A percentile compares a stretch with the other conserved stretches of the same genome.
phyloP scores from a whole-genome alignment of 768 basidiomycete species.

The Coprinellus micaceus region DNA sequence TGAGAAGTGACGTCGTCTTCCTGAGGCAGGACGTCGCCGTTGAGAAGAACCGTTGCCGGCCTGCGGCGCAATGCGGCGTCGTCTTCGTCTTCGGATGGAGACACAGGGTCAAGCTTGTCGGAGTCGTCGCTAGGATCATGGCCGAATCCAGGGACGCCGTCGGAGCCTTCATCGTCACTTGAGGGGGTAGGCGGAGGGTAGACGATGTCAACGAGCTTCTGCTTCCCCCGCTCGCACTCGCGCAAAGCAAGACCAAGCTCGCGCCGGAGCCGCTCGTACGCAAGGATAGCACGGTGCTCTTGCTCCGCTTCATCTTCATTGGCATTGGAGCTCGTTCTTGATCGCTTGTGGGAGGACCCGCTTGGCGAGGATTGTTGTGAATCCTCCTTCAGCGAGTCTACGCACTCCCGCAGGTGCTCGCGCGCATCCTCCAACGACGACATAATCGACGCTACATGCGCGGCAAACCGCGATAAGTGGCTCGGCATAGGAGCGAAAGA shows the following conservation, averaged over 20 bases:
- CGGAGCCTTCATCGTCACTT: constrained; percentile 36
- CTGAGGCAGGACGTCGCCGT: constrained; percentile 22
- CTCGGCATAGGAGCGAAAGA: constrained; percentile 77
- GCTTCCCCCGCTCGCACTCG: constrained; percentile 79
- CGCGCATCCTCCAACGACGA: constrained; percentile 69
- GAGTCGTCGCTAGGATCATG: constrained; percentile 55
- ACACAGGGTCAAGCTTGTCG: constrained; percentile 45
- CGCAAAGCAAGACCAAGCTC: constrained; percentile 76
- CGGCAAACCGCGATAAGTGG: constrained; percentile 63
- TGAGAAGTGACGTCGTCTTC: constrained; percentile 56
- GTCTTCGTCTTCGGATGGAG: constrained; percentile 32
- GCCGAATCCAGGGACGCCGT: constrained; percentile 48
- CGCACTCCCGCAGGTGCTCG: constrained; percentile 61
- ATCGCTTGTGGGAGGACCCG: not conserved
- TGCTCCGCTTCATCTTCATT: constrained; percentile 19
- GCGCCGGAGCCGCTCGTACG: constrained; percentile 71
- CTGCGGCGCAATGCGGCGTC: constrained; percentile 17
- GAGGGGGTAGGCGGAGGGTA: constrained; percentile 34
- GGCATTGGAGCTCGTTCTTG: not conserved
- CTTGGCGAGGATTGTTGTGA: constrained; percentile 17
- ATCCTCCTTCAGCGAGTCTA: constrained; percentile 50
- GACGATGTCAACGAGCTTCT: constrained; percentile 55
- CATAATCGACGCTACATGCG: constrained; percentile 69
- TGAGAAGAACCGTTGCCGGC: constrained; percentile 21
- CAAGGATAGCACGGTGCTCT: constrained; percentile 53